These are phyloP conservation scores for Chlorophyllum brunneum DNA, from an alignment of 768 basidiomycete species.

Conservation along the genomic window DNA sequence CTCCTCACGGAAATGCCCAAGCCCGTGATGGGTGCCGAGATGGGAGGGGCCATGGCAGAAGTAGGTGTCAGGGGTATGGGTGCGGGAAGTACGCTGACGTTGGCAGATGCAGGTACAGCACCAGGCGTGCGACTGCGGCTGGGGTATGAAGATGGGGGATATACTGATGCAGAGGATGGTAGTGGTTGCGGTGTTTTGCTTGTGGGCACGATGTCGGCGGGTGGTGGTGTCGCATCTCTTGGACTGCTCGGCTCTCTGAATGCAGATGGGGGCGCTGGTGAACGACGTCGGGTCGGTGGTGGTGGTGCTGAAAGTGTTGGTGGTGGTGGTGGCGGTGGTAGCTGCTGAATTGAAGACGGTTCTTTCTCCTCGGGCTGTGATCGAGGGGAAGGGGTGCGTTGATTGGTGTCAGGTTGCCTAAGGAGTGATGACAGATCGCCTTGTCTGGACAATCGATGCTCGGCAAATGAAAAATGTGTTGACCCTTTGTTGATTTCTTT, in stretches of 20 bases:
- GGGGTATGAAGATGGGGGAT: constrained; percentile 13
- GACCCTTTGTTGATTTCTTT: constrained; percentile 29
- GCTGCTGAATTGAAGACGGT: constrained; percentile 12
- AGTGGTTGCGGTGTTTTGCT: constrained; percentile 16
- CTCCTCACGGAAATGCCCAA: constrained; percentile 23
- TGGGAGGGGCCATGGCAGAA: constrained; percentile 28
- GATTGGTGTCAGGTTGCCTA: constrained; percentile 15
- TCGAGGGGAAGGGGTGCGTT: not conserved
- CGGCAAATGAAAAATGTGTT: constrained; percentile 27
- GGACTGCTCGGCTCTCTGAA: constrained; percentile 9
- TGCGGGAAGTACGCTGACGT: constrained; percentile 17
- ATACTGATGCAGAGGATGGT: constrained; percentile 5
- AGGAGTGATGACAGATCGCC: constrained; percentile 14
- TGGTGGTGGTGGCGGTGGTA: constrained; percentile 24
- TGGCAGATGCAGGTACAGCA: constrained; percentile 14
- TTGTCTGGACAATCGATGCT: constrained; percentile 29
- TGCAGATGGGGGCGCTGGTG: constrained; percentile 21
- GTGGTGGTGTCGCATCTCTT: constrained; percentile 12
- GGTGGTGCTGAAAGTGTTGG: constrained; percentile 26
- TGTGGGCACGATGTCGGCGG: not conserved
- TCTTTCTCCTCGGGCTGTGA: constrained; percentile 5
- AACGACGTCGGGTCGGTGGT: constrained; percentile 25
- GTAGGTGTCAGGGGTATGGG: constrained; percentile 24
- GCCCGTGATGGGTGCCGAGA: constrained; percentile 12
- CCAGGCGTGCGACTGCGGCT: constrained; percentile 27